Percentiles rank a stretch among this genome's conserved stretches.
Evolutionary conservation across 1,139 yeast genomes (phyloP).

Genomic region (Kurtzmaniella quercitrusa): DNA sequence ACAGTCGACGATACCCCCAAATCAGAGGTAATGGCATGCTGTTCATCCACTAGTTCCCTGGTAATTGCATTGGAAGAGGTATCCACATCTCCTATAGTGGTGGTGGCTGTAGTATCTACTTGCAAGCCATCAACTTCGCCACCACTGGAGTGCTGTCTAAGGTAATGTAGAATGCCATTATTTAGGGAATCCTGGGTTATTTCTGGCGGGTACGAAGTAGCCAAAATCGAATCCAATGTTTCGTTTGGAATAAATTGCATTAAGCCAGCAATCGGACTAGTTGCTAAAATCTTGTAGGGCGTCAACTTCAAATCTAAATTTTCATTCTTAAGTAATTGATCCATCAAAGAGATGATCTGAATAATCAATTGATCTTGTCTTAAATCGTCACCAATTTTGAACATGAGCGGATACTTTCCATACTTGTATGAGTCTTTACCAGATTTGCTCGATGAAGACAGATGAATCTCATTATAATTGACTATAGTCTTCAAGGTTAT

Average conservation of each 20-base stretch:
- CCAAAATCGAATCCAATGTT: constrained; percentile 76
- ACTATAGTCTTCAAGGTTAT: constrained; percentile 64
- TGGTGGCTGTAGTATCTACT: constrained; percentile 1
- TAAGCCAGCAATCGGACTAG: constrained; percentile 87
- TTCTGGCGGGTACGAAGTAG: constrained; percentile 32
- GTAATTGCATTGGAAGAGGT: neutral
- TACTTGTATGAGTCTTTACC: constrained; percentile 25
- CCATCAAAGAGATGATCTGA: constrained; percentile 90
- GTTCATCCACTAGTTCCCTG: neutral
- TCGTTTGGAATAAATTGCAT: constrained; percentile 91
- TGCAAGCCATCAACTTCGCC: constrained; percentile 20
- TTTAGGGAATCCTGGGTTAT: constrained; percentile 9
- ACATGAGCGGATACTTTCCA: constrained; percentile 78
- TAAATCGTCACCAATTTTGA: constrained; percentile 93
- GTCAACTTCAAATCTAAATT: constrained; percentile 83
- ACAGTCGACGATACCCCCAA: constrained; percentile 70
- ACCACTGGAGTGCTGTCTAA: constrained; percentile 58
- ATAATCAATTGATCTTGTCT: constrained; percentile 95
- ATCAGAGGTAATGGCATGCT: constrained; percentile 42
- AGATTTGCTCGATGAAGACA: constrained; percentile 6
- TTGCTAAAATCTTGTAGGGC: constrained; percentile 88
- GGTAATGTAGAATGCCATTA: constrained; percentile 66
- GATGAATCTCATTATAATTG: constrained; percentile 13
- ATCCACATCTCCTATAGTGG: constrained; percentile 4
- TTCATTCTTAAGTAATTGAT: constrained; percentile 80